phyloP scores from a whole-genome alignment of 2,329 filamentous ascomycete genomes.

The Xylaria arbuscula region DNA sequence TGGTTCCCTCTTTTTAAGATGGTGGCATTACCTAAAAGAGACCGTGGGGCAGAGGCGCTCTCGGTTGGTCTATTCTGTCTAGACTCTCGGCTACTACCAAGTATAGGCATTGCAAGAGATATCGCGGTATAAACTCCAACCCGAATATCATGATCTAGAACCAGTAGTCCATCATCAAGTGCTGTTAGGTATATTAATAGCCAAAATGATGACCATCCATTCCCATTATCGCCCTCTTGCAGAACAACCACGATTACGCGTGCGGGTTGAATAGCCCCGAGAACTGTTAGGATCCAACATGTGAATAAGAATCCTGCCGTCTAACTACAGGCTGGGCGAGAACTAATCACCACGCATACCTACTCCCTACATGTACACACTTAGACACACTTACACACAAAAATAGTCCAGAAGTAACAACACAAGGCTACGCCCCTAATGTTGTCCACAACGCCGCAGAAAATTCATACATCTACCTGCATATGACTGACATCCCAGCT shows the following conservation, averaged over 20 bases:
- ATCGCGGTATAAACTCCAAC: too few relatives aligned
- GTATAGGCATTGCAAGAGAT: not conserved
- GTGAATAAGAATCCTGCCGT: not conserved
- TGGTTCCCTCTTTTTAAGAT: slow-evolving; percentile 8
- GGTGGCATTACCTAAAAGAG: slow-evolving; percentile 8
- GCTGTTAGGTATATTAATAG: slow-evolving; percentile 8
- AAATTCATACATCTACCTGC: too few relatives aligned
- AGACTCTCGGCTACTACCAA: not conserved
- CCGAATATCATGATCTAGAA: not conserved
- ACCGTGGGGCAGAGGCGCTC: slow-evolving; percentile 7
- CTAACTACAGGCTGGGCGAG: not conserved
- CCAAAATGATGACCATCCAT: too few relatives aligned
- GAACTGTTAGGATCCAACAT: not conserved
- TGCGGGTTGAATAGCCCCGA: slow-evolving; percentile 13
- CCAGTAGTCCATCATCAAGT: not conserved
- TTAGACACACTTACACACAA: not conserved
- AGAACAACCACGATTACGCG: not conserved
- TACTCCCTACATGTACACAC: too few relatives aligned
- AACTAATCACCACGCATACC: not conserved
- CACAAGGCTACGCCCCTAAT: too few relatives aligned
- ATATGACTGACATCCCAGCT: too few relatives aligned
- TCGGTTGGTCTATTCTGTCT: too few relatives aligned
- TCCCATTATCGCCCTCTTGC: not conserved
- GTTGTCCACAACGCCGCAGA: too few relatives aligned
- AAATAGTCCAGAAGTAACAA: too few relatives aligned